Evolutionary conservation across 106 monocot species (phyloP).

Genomic region (Xerophyta viscosa): DNA sequence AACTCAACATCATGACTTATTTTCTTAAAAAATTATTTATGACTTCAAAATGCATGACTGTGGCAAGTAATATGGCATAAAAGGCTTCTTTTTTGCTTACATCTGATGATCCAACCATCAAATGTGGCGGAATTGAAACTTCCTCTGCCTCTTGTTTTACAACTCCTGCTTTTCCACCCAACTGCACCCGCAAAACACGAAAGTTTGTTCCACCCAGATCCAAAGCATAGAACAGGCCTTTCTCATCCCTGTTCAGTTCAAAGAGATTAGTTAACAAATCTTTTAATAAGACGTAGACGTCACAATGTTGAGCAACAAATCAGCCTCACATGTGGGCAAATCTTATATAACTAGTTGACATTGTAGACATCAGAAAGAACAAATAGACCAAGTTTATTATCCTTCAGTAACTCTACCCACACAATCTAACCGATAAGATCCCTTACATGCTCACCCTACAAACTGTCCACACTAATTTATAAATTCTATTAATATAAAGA

Average conservation of each 20-base stretch:
- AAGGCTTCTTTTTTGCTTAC: conserved; percentile 17
- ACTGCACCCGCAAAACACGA: conserved; percentile 66
- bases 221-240: conserved; percentile 84
- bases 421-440: no score
- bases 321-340: no score
- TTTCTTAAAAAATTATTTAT: neutral
- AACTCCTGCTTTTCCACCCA: conserved; percentile 68
- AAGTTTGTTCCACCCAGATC: conserved; percentile 97
- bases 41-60: neutral
- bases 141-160: conserved; percentile 55
- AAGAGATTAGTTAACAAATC: neutral
- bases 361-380: no score
- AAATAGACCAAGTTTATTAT: no score
- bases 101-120: conserved; percentile 71
- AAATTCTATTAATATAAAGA: no score
- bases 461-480: no score
- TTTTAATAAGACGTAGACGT: neutral
- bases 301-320: neutral
- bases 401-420: no score
- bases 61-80: no score
- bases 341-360: no score
- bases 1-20: neutral
- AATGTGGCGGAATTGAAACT: conserved; percentile 76
- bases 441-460: no score
- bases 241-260: conserved; percentile 42